A percentile compares a stretch with the other conserved stretches of the same genome.
phyloP scores from a whole-genome alignment of 78 protist species.

The Polysphondylium violaceum region DNA sequence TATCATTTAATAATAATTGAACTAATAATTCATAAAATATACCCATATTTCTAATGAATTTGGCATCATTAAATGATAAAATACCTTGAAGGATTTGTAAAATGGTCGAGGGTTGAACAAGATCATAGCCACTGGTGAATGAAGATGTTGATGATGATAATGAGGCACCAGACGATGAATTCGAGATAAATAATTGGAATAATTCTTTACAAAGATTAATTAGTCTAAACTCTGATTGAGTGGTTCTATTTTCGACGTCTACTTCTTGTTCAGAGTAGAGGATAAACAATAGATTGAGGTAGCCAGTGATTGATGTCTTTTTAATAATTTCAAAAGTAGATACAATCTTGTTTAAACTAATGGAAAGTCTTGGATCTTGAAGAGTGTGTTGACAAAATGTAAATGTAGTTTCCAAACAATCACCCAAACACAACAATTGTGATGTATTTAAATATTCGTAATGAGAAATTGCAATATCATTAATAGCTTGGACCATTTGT shows the following conservation, averaged over 20 bases:
- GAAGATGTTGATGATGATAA: too few species aligned
- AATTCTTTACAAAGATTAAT: constrained; percentile 47
- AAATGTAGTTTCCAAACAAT: constrained; percentile 52
- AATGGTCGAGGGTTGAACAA: constrained; percentile 59
- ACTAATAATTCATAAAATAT: constrained; percentile 51
- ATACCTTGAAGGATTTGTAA: constrained; percentile 45
- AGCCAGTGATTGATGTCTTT: constrained; percentile 59
- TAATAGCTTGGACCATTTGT: constrained; percentile 78
- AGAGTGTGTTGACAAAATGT: constrained; percentile 37
- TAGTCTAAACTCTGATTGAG: constrained; percentile 48
- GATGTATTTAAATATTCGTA: constrained; percentile 73
- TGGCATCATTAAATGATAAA: constrained; percentile 34
- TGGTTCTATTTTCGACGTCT: constrained; percentile 52
- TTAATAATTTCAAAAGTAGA: constrained; percentile 47
- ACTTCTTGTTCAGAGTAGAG: constrained; percentile 42
- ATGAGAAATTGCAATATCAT: constrained; percentile 82
- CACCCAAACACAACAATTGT: constrained; percentile 63
- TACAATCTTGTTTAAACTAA: constrained; percentile 7
- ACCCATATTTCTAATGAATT: constrained; percentile 57
- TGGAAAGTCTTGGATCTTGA: constrained; percentile 3
- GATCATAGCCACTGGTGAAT: too few species aligned
- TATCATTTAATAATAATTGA: constrained; percentile 27
- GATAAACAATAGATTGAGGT: constrained; percentile 57
- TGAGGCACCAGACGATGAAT: neutral
- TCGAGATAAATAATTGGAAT: constrained; percentile 13